Base-by-base conservation (phyloP, 2,329 filamentous ascomycete species). In the Xylariaceae sp. region DNA sequence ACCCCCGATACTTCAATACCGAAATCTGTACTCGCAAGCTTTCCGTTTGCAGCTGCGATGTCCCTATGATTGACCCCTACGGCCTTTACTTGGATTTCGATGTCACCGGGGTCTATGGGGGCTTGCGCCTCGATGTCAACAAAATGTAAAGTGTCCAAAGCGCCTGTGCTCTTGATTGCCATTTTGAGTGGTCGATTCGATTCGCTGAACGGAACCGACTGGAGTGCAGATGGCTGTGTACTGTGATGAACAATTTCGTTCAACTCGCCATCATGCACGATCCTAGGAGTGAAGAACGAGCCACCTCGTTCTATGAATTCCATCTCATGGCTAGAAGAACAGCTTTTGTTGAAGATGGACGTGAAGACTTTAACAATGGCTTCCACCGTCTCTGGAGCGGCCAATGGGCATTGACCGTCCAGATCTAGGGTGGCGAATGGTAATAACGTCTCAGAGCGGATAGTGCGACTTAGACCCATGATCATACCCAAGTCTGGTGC, bases 201-300 rank as follows among this genome's bases (percentile, higher is more conserved):
- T 40, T 61, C 55, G 0, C 66, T 64, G 55, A 80, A 81, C 2
- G 69, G 64, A 6, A 69, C 68, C 1, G 69, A 63, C 50, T 74
- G 70, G 5, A 73, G 60, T 3, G 64, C 62, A 4, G 65, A 66
- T 1, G 69, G 65, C 47, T 73, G 71, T 1, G 72, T 76, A 55
- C 74, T 68, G 14, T 69, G 66, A 55, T 76, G 70, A 12, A 78
- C 72, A 11, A 71, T 66, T 17, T 72, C 70, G 57, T 75, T 72
- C 64, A 73, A 72, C 12, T 69, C 66, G 1, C 60, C 58, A 51
- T 76, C 73, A 43, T 73, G 68, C 7, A 73, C 66, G 28, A 73
- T 70, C 17, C 67, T 69, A 5, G 66, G 72, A 0, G 71, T 74
- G 54, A 72, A 71, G 57, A 76, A 69, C 0, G 60, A 57, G 14